Conservation (phyloP, 257 asterid species). For the Hygrophila difformis region DNA sequence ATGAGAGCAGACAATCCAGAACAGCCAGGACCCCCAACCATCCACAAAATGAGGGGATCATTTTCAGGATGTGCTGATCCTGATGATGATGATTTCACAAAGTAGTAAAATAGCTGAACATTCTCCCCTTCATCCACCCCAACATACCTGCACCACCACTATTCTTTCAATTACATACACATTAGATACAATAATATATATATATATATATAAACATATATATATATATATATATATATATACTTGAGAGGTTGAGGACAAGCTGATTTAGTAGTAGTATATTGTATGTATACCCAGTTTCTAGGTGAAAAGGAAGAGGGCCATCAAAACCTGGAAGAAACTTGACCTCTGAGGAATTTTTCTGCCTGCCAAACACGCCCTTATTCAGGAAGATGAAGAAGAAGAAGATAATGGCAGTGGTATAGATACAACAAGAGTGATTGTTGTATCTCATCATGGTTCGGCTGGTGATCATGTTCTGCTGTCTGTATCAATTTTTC, state of each 20-base stretch:
- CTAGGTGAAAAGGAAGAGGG: background rate
- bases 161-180: too few relatives aligned
- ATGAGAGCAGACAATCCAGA: background rate
- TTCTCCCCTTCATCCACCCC: slow-evolving; percentile 12
- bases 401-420: background rate
- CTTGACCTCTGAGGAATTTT: background rate
- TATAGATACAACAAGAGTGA: too few relatives aligned
- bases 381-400: background rate
- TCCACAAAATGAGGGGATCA: background rate
- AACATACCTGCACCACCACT: background rate
- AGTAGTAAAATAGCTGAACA: slow-evolving; percentile 31
- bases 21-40: background rate
- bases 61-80: background rate
- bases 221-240: too few relatives aligned
- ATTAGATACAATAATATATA: too few relatives aligned
- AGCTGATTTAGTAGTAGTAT: too few relatives aligned
- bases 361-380: background rate
- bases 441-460: too few relatives aligned
- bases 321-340: background rate
- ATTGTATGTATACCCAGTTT: background rate
- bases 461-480: too few relatives aligned
- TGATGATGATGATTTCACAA: slow-evolving; percentile 3
- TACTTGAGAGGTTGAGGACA: too few relatives aligned
- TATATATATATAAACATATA: too few relatives aligned
- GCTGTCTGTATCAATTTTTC: too few relatives aligned